Base-by-base conservation (phyloP, 768 basidiomycete genomes). In the Boletus fagicola region DNA sequence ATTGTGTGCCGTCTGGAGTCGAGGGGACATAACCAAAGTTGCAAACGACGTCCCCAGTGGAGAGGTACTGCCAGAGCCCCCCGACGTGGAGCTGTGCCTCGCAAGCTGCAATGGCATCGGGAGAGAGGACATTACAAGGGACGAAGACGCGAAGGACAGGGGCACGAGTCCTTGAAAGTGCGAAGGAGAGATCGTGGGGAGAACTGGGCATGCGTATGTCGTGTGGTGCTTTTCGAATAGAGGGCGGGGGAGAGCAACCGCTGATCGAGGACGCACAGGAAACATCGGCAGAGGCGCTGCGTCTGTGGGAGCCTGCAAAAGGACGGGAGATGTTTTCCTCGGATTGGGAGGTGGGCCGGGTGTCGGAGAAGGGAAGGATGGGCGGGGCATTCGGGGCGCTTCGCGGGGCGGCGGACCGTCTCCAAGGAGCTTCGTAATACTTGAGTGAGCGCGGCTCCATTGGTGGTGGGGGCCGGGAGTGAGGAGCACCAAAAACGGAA, bases 21-120 rank as follows among this genome's bases (percentile, higher is more conserved):
- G 79, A 74, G 1, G 87, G 88, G 16, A 93, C 77, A 64, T 84
- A 91, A 7, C 91, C 91, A 46, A 93, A 78, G 70, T 93, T 93
- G 66, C 86, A 90, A 22, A 93, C 78, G 38, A 92, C 72, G 63
- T 93, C 91, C 0, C 91, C 91, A 0, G 79, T 79, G 1, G 86
- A 89, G n/a, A 93, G 77, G 64, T 90, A 81, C 7, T 78, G 72
- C 89, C 90, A 92, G 6, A 93, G 78, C 0, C 83, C 87, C 1
- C 82, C 78, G 1, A 79, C 76, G n/a, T 82, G 73, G 5, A 93
- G 78, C 66, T 91, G 88, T 33, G 83, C 78, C 65, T 90, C 86
- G 67, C 89, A 92, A 12, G 75, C 74, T 11, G 77, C 66, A 44
- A 90, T 73, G 46, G 78, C 78, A 22, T 63, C 64, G 0, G 63